phyloP scores from a whole-genome alignment of 169 alveolate genomes.

The Eimeria maxima region DNA sequence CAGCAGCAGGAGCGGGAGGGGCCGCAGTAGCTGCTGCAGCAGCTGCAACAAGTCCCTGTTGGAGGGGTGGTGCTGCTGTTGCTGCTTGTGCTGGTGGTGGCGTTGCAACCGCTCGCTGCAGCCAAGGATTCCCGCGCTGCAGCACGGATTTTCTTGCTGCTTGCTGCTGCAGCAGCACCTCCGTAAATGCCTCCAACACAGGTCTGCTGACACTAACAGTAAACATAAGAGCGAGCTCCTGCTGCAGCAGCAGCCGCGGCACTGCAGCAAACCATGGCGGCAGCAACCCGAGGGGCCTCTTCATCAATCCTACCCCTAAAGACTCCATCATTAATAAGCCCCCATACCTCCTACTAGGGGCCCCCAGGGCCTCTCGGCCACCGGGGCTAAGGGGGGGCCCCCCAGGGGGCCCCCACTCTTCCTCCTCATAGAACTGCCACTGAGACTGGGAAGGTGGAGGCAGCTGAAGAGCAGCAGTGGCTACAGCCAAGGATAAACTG shows the following conservation, averaged over 20 bases:
- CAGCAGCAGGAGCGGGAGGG: background rate
- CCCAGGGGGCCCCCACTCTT: background rate
- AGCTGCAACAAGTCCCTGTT: too few species aligned
- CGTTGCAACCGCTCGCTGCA: too few species aligned
- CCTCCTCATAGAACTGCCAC: background rate
- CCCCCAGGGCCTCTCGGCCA: background rate
- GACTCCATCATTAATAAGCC: background rate
- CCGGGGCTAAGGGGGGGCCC: background rate
- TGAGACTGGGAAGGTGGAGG: background rate
- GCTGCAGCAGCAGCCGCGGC: conserved; percentile 56
- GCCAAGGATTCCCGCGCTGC: background rate
- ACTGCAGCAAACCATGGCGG: conserved; percentile 39
- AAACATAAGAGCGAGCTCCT: conserved; percentile 39
- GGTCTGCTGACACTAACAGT: background rate
- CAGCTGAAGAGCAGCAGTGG: conserved; percentile 4
- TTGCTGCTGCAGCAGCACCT: conserved; percentile 29
- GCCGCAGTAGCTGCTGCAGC: background rate
- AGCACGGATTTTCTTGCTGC: conserved; percentile 33
- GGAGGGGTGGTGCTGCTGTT: background rate
- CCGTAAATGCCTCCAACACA: conserved; percentile 8
- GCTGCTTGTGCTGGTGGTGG: background rate
- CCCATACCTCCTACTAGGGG: background rate
- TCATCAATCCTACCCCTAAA: background rate
- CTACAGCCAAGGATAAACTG: background rate
- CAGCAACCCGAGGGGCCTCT: conserved; percentile 42